Base-by-base conservation (phyloP, 176 grass and related monocot genomes). In the Thalia dealbata region DNA sequence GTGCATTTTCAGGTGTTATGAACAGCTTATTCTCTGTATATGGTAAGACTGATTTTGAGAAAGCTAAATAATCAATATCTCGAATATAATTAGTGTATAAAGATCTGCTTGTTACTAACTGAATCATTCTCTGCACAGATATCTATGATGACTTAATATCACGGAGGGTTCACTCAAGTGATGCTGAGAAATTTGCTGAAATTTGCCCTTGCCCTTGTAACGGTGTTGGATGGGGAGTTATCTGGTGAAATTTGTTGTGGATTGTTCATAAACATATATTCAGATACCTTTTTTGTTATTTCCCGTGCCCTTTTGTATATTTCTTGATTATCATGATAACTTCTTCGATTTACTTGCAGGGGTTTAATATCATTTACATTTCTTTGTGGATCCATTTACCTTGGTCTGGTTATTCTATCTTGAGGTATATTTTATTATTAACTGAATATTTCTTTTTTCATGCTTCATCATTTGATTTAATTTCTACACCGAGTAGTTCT, bases 141-240 rank as follows among this genome's bases (percentile, higher is more conserved):
- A 99, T 99, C 67, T 99, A 99, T 81, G 90, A 99, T 80, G 95
- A 99, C 80, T 77, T 86, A n/a, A 99, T 99, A 91, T 99, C 95
- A 60, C 79, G 90, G 82, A 99, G 95, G 83, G 87, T 99, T 71
- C n/a, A 99, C 76, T 83, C 90, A 73, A 99, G 95, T 75, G 95
- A 99, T 80, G 95, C 90, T 38, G 95, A 99, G 82, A 99, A 99
- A 75, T 93, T 99, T 73, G 95, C 95, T 78, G 90, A 99, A 76
- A 93, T 99, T 29, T 99, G 95, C 72, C 95, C 90, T 56, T 99
- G 95, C 64, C 90, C 90, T 69, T 99, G 95, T 83, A 93, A 82
- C 75, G 95, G 95, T 70, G 64, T 81, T 81, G 90, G 51, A 60
- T 99, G 95, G 95, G 95, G 95, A 44, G 83, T 99, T 48, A 99